These are phyloP conservation scores for Fraxinus nigra DNA, from an alignment of 305 asterid species.

Conservation along the genomic window DNA sequence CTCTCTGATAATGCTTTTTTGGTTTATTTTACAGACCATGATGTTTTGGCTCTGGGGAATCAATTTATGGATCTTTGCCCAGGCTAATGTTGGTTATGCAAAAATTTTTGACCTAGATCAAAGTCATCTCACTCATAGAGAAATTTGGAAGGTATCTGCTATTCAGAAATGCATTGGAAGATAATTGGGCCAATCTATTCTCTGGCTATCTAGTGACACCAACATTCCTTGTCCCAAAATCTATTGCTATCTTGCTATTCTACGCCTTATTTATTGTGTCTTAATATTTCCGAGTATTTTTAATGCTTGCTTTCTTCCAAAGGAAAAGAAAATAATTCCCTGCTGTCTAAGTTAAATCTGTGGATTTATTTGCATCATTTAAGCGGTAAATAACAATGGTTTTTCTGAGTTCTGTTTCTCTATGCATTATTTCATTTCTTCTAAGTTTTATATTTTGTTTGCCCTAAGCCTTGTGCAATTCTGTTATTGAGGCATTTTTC, in stretches of 20 bases:
- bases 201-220: conserved; percentile 19
- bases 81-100: conserved; percentile 68
- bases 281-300: not conserved
- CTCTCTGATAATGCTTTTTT: conserved; percentile 22
- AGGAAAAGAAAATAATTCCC: not conserved
- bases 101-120: conserved; percentile 93
- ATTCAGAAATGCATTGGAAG: conserved; percentile 4
- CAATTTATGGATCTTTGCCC: conserved; percentile 86
- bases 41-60: conserved; percentile 97
- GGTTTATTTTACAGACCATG: conserved; percentile 68
- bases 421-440: not conserved
- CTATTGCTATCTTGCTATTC: conserved; percentile 18
- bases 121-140: conserved; percentile 83
- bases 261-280: conserved; percentile 4
- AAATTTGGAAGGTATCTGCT: conserved; percentile 83
- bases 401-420: not conserved
- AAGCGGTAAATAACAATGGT: not conserved
- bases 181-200: not conserved
- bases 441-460: not conserved
- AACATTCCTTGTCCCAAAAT: conserved; percentile 7
- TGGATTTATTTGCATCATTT: not conserved
- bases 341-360: not conserved
- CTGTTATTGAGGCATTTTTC: not conserved
- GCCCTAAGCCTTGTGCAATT: not conserved
- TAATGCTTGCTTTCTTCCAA: not conserved